Evolutionary conservation across 495 filamentous ascomycete genomes (phyloP).

Genomic region (Cercophora samala): DNA sequence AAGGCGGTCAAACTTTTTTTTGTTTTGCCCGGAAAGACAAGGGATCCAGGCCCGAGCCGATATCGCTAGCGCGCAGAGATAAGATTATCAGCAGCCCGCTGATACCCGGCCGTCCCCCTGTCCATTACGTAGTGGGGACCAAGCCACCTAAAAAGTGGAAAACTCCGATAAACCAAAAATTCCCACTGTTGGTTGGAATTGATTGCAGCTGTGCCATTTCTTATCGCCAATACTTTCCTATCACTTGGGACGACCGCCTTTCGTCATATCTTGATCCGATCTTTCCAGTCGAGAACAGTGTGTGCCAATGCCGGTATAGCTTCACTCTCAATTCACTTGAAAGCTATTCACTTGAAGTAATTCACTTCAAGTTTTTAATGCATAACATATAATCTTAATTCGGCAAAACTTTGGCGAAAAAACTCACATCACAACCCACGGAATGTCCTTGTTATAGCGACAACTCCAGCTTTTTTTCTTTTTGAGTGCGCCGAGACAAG

Average conservation of each 20-base stretch:
- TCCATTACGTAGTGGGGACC: conserved; percentile 7
- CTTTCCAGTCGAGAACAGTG: neutral
- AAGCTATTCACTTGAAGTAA: neutral
- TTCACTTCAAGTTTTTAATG: neutral
- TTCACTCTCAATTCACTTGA: conserved; percentile 6
- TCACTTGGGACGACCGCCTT: neutral
- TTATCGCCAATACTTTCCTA: neutral
- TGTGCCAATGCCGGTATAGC: neutral
- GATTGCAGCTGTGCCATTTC: neutral
- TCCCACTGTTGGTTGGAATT: neutral
- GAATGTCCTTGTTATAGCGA: conserved; percentile 27
- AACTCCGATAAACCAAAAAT: neutral
- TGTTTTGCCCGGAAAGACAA: neutral
- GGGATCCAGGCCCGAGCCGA: conserved; percentile 4
- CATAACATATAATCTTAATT: neutral
- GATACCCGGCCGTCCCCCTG: conserved; percentile 2
- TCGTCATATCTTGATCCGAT: neutral
- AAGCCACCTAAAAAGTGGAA: conserved; percentile 1
- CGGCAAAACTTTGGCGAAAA: neutral
- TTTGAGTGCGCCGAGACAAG: neutral
- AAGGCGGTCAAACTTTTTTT: conserved; percentile 17
- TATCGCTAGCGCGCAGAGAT: conserved; percentile 16
- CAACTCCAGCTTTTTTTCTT: neutral
- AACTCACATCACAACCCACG: conserved; percentile 1
- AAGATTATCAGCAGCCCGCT: conserved; percentile 6